Evolutionary conservation across 805 yeast genomes (phyloP).

Genomic region (Isabelozyma gotoi): DNA sequence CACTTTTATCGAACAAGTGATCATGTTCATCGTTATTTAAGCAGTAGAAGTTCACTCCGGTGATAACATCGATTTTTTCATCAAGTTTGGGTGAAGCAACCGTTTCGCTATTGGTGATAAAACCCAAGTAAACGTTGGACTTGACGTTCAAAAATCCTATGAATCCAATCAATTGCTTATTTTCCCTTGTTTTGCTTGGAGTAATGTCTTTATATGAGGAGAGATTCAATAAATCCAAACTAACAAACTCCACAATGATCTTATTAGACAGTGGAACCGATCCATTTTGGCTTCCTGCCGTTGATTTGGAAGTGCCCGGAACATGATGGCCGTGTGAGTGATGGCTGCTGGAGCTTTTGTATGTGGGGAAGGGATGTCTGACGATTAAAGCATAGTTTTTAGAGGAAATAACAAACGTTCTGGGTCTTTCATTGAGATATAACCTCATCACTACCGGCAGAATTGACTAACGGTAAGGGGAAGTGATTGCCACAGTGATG

Average conservation of each 20-base stretch:
- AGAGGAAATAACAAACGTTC: conserved; percentile 67
- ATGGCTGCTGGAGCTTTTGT: conserved; percentile 15
- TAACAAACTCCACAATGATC: conserved; percentile 54
- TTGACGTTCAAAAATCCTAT: conserved; percentile 61
- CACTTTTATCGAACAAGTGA: conserved; percentile 15
- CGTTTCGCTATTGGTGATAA: conserved; percentile 52
- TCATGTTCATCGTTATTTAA: conserved; percentile 59
- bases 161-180: conserved; percentile 48
- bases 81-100: conserved; percentile 60
- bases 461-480: not conserved
- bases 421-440: conserved; percentile 59
- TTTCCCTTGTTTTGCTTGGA: conserved; percentile 19
- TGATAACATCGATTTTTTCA: conserved; percentile 53
- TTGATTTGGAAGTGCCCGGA: conserved; percentile 14
- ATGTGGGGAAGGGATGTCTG: conserved; percentile 43
- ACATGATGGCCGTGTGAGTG: conserved; percentile 17
- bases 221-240: conserved; percentile 36
- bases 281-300: conserved; percentile 16
- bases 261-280: conserved; percentile 22
- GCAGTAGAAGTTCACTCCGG: conserved; percentile 66
- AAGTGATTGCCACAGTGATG: no score
- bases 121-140: conserved; percentile 54
- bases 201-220: conserved; percentile 45
- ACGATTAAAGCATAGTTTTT: conserved; percentile 60
- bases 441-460: conserved; percentile 48